Evolutionary conservation across 1,284 basidiomycete species (phyloP), one percentile per base, ranked within the genome.

Genomic region (Cryptococcus hybrid): DNA sequence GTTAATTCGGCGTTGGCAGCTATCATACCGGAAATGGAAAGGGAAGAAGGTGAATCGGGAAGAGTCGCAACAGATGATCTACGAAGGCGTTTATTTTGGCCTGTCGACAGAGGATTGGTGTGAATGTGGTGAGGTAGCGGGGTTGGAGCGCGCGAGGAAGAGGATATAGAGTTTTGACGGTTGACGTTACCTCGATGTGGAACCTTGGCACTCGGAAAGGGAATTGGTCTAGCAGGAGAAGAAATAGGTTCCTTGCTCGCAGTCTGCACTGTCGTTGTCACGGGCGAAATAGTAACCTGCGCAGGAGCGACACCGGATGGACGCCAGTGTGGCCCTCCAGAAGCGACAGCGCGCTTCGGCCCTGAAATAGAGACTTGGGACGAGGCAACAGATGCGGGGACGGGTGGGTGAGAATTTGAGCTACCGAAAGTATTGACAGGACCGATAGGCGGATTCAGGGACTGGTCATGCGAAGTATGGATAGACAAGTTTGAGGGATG

Each of bases 11-110:
- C 68, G 58, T 73, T 72, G 8, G 61, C 65, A 7, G 67, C 65
- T 11, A 75, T 64, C 73, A 76, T 74, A 0, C 69, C 69, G 3
- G 73, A 74, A 3, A 75, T 60, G 7, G 71, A 74, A 7, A 73
- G 62, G 2, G 73, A 75, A 1, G 69, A 71, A 1, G 75, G 75
- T 18, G 75, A 77, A 54, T 75, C 75, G 8, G 74, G 74, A 8
- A 77, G 60, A 7, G 75, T 77, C 8, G 69, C 68, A 35, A 75
- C 69, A 2, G 73, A 74, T 3, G 71, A 69, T 24, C 75, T 59
- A 6, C 75, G 64, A 5, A 66, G 45, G 4, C 72, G 63, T 1
- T 63, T 49, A 39, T 51, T 49, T n/a, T 58, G 48, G 13, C 53
- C 40, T 13, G 18, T 56, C 36, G 39, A 56, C 15, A 58, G 56